Conservation (phyloP, 2,329 filamentous ascomycete species). For the Aspergillus flavus region DNA sequence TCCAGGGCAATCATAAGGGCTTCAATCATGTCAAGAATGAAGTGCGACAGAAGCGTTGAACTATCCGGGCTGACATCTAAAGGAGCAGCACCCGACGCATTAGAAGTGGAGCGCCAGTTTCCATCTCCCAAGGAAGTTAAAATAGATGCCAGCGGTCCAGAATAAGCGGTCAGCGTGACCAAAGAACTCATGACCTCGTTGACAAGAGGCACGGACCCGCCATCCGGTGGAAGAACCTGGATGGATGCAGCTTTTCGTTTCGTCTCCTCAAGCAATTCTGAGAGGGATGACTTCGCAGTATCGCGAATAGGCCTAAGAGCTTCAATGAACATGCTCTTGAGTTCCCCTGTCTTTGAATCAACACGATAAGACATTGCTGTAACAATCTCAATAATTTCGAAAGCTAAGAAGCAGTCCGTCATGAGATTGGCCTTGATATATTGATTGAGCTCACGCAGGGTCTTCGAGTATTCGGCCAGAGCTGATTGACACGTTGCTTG, state of each 20-base stretch:
- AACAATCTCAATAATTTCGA: conserved; percentile 91
- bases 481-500: conserved; percentile 76
- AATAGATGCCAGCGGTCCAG: conserved; percentile 82
- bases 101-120: conserved; percentile 72
- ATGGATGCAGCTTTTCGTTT: conserved; percentile 68
- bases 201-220: conserved; percentile 75
- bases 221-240: conserved; percentile 73
- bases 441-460: conserved; percentile 82
- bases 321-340: conserved; percentile 80
- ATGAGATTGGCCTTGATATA: conserved; percentile 84
- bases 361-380: conserved; percentile 76
- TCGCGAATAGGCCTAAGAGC: conserved; percentile 87
- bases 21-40: conserved; percentile 87
- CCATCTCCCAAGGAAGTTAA: conserved; percentile 91
- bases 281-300: conserved; percentile 83
- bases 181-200: conserved; percentile 83
- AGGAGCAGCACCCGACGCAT: conserved; percentile 68
- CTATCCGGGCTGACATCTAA: conserved; percentile 91
- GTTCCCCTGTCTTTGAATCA: conserved; percentile 79
- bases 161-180: conserved; percentile 83
- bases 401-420: conserved; percentile 92
- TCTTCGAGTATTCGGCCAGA: conserved; percentile 80
- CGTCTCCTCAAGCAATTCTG: conserved; percentile 81
- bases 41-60: conserved; percentile 83
- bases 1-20: conserved; percentile 75